Evolutionary conservation across 805 yeast species (phyloP).

Genomic region (Candida dendrica): DNA sequence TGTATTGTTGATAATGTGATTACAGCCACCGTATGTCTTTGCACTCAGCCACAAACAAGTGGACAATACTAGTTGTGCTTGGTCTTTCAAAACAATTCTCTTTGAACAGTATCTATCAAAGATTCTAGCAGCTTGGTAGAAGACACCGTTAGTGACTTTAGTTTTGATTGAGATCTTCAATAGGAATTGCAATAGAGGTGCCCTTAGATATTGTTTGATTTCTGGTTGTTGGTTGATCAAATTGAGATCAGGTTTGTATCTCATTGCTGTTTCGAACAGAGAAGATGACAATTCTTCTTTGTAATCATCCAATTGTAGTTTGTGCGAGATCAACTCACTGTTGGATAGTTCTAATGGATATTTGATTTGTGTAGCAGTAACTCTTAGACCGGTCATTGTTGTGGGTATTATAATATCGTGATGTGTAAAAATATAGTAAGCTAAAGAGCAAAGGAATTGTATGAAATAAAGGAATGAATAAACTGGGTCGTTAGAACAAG

Average conservation of each 20-base stretch:
- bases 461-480: neutral
- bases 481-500: neutral
- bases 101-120: constrained; percentile 90
- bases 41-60: constrained; percentile 92
- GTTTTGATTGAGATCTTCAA: constrained; percentile 62
- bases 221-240: constrained; percentile 87
- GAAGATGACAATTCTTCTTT: constrained; percentile 39
- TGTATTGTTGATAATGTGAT: constrained; percentile 50
- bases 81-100: constrained; percentile 77
- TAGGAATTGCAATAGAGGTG: constrained; percentile 70
- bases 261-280: constrained; percentile 28
- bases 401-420: neutral
- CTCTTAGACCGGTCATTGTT: constrained; percentile 22
- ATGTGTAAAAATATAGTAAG: neutral
- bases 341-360: constrained; percentile 46
- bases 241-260: constrained; percentile 45
- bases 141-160: constrained; percentile 59
- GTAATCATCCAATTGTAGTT: constrained; percentile 41
- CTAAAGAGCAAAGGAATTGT: neutral
- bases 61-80: constrained; percentile 84
- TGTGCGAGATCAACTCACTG: constrained; percentile 42
- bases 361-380: constrained; percentile 37
- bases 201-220: constrained; percentile 64
- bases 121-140: constrained; percentile 62
- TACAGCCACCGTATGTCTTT: constrained; percentile 72